These are phyloP conservation scores for Skeletonema grethae DNA, from an alignment of 108 stramenopile species.

Conservation along the genomic window DNA sequence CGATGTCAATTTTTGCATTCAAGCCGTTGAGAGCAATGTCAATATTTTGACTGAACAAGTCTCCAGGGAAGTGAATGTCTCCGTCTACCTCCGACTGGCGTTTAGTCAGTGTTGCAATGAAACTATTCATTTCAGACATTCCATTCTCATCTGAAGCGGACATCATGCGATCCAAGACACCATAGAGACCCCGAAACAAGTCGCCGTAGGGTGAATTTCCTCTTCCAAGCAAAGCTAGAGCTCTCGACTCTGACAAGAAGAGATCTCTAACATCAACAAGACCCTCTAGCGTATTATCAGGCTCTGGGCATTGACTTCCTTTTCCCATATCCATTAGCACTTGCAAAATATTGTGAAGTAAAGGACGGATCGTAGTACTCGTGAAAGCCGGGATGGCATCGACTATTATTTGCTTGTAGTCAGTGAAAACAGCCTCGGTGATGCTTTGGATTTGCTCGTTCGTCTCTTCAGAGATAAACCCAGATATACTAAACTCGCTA, in stretches of 20 bases:
- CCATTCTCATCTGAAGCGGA: constrained; percentile 23
- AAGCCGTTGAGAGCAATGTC: constrained; percentile 63
- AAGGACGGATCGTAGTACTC: constrained; percentile 25
- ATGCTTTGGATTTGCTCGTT: constrained; percentile 19
- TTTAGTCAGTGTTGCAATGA: constrained; percentile 38
- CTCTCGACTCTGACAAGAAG: constrained; percentile 27
- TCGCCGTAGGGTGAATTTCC: constrained; percentile 45
- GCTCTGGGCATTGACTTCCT: constrained; percentile 24
- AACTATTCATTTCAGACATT: constrained; percentile 33
- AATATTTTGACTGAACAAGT: constrained; percentile 35
- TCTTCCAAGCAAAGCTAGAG: constrained; percentile 32
- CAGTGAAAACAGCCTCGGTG: constrained; percentile 37
- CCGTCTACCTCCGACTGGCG: constrained; percentile 31
- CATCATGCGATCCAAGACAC: constrained; percentile 28
- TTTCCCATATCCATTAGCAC: constrained; percentile 31
- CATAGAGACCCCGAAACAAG: constrained; percentile 33
- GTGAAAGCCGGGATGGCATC: constrained; percentile 42
- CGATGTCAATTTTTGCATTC: constrained; percentile 58
- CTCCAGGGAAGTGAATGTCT: constrained; percentile 29
- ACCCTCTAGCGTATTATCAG: constrained; percentile 18
- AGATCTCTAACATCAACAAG: constrained; percentile 49
- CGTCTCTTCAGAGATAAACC: constrained; percentile 46
- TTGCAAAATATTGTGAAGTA: constrained; percentile 46
- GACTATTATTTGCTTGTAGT: constrained; percentile 42
- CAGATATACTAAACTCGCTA: constrained; percentile 35